Evolutionary conservation across 331 rosid species (phyloP), one percentile per base, ranked within the genome.

Genomic region (Arachis monticola): DNA sequence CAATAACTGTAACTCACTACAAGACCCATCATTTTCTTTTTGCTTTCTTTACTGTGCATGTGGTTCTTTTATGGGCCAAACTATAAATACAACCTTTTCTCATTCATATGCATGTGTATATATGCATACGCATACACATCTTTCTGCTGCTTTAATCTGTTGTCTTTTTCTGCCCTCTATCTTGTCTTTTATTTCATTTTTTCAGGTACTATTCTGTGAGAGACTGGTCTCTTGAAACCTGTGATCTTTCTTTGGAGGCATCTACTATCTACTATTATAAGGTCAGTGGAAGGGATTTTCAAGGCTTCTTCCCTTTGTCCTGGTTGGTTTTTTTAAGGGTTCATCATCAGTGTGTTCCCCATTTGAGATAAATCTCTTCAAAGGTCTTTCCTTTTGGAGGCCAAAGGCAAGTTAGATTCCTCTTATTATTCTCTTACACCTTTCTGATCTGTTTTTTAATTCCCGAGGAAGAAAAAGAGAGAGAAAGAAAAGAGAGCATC

Each of bases 381-480:
- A 76, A 79, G 79, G 22, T 67, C 61, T 78, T 73, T 48, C 77
- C 77, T 38, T 61, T 83, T 77, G 74, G 78, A 79, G 86, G 81
- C 68, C 74, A 77, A 80, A 66, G 76, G 87, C 75, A 66, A 90
- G 90, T 86, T 80, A 89, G 88, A 84, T 93, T 89, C 96, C 91
- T 87, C 86, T 80, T 84, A 82, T 86, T 86, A 82, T 89, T 85
- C 89, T 83, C 86, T 75, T 85, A 72, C 82, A 81, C 83, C 90
- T 85, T 83, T 85, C 85, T 86, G 83, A 72, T 27, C 30, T 27
- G 30, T 61, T 87, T 87, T 87, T 76, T 84, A 61, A 86, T 86
- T 89, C 88, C 91, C 96, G 63, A 86, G 84, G 78, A 45, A 8
- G 48, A 6, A 8, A 45, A 45, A 45, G 8, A 45, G 2, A 45